Conservation (phyloP, 2,329 filamentous ascomycete genomes). For the Xylariaceae sp. region DNA sequence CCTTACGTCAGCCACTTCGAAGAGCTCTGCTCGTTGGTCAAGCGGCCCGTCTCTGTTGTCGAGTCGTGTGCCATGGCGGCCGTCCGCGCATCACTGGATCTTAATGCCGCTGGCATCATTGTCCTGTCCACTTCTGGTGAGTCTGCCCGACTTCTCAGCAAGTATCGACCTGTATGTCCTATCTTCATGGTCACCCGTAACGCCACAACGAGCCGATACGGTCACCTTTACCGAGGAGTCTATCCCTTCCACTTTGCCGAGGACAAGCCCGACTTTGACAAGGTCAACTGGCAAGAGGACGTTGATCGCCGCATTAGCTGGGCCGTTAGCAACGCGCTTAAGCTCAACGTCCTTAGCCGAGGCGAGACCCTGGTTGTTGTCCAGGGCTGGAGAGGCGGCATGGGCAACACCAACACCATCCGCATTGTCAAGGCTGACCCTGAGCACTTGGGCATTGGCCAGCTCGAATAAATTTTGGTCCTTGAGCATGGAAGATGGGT, state of each 20-base stretch:
- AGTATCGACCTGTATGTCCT: constrained; percentile 97
- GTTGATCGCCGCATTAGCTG: constrained; percentile 97
- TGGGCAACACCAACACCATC: constrained; percentile 85
- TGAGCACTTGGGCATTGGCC: constrained; percentile 53
- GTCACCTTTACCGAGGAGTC: constrained; percentile 93
- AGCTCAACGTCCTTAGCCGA: constrained; percentile 69
- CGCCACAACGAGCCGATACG: constrained; percentile 77
- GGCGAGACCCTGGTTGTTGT: constrained; percentile 78
- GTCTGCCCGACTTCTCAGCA: constrained; percentile 91
- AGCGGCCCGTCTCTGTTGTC: constrained; percentile 78
- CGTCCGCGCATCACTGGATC: constrained; percentile 89
- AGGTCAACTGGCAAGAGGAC: constrained; percentile 97
- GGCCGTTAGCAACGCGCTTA: constrained; percentile 83
- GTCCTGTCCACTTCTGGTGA: constrained; percentile 94
- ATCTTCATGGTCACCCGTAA: constrained; percentile 99
- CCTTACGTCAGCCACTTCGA: constrained; percentile 96
- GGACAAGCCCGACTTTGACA: constrained; percentile 88
- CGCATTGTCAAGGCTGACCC: constrained; percentile 60
- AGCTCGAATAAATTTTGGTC: constrained; percentile 24
- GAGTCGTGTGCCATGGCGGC: constrained; percentile 98
- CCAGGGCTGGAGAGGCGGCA: constrained; percentile 86
- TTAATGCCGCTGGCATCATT: constrained; percentile 94
- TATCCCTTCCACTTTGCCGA: constrained; percentile 96
- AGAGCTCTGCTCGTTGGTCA: constrained; percentile 80
- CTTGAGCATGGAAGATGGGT: not conserved